Evolutionary conservation across 768 basidiomycete species (phyloP), one percentile per base, ranked within the genome.

Genomic region (Leccinellum rugosiceps): DNA sequence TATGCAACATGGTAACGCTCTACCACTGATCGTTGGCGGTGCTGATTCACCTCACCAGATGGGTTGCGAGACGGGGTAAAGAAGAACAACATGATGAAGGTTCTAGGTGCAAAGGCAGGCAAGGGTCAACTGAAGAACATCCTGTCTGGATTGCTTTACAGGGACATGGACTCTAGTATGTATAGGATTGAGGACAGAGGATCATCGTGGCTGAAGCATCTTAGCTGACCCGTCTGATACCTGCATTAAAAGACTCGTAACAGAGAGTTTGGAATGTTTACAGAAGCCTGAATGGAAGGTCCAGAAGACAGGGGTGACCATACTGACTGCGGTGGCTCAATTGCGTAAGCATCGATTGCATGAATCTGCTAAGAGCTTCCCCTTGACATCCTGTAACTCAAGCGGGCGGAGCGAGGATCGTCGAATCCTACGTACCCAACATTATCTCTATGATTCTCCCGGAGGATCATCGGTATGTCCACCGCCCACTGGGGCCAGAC

Each of bases 251-350:
- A 25, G 53, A 2, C 67, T 68, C 2, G 58, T 69, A 1, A 7
- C 17, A 1, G 55, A 44, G 19, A 55, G 65, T 52, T 25, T 69
- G 52, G 7, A 31, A 4, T 28, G 43, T 11, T 26, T 66, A 17
- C 3, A 4, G 17, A 31, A 44, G 0, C 17, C 19, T 6, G n/a
- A 5, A 8, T 66, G 67, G 67, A 61, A 60, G 25, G 19, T 6
- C 13, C 67, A 66, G 57, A 68, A 69, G 26, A 60, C 58, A 4
- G 67, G 65, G 3, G 62, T 66, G 47, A 60, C 50, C 4, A 66
- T 68, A 10, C 59, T 68, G 8, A 64, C 59, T 11, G 62, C 67
- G 3, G 50, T 68, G 50, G 55, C 62, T 26, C 62, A 53, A 44
- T 68, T 62, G 1, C 44, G 67, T 68, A 59, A 17, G 55, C 2